Evolutionary conservation across 1,284 basidiomycete species (phyloP), one percentile per base, ranked within the genome.

Genomic region (Grifola frondosa): DNA sequence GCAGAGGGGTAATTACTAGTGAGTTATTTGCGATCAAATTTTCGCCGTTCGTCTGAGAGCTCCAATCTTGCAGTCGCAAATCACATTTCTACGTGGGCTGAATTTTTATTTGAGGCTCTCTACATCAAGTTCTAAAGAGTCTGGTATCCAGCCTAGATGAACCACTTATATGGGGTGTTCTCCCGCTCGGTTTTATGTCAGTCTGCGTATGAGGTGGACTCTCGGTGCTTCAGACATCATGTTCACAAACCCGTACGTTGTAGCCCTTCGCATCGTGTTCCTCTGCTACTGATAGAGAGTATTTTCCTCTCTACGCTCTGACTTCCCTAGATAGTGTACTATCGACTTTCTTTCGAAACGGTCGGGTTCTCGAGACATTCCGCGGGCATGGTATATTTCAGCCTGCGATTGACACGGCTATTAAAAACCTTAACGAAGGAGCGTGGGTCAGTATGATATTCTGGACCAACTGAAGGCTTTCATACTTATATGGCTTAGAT

Each of bases 281-380:
- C 48, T 50, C 58, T 55, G 58, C 50, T 56, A 12, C 8, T 5
- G 15, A 3, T 6, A 20, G 24, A 30, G 11, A n/a, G n/a, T n/a
- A 51, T 36, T 6, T 6, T 7, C 10, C 16, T 17, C 22, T 5
- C 3, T 9, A 6, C 16, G 11, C 17, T 40, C 20, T 8, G 26
- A 25, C 34, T 32, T n/a, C 32, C 47, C 34, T 41, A 83, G 77
- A 61, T 63, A 88, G 86, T 68, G 56, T 84, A 35, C 82, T 88
- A 66, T 84, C 86, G 0, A 71, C 75, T 40, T 97, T 98, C 73
- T 98, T 99, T 65, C 74, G 80, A 30, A 75, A 81, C 11, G 96
- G 96, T 3, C 96, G 98, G 66, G 94, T 96, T 12, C 78, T 98
- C 47, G 91, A 97, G 64, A 98, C 94, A 0, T 84, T 93, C 58